Base-by-base conservation (phyloP, 495 filamentous ascomycete species). In the Sphaerosporella brunnea region DNA sequence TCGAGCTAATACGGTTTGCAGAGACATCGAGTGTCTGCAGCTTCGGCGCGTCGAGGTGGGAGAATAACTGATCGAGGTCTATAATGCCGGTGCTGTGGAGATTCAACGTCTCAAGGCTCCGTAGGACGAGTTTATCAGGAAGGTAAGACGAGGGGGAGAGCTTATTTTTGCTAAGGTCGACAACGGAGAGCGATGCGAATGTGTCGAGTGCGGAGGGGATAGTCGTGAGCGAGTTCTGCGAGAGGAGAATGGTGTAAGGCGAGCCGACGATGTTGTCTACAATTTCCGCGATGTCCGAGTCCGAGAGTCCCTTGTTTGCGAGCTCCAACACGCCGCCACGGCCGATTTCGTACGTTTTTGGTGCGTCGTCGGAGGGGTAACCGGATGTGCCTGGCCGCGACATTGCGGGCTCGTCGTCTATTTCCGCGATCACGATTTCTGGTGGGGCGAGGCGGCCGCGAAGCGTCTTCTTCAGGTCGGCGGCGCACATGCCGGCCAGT, bases 351-450 rank as follows among this genome's bases (percentile, higher is more conserved):
- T 52, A 13, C 5, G 45, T 42, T 19, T 44, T 48, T 38, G 48
- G 49, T 10, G 21, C 69, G 82, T 85, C 61, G 84, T 83, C 51
- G 76, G 93, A 47, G 80, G 82, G 35, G 79, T 85, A 60, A 87
- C 90, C 71, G 80, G 81, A 55, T n/a, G n/a, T n/a, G n/a, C n/a
- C n/a, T n/a, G n/a, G n/a, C 79, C 92, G 66, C 80, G 86, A 55
- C 83, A 90, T 74, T 73, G 51, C 48, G 2, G 68, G 63, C 68
- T 73, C 23, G 66, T 95, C 47, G 65, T 96, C 61, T 80, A 84
- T 51, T 88, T 93, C 69, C 79, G 85, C 64, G 83, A 92, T 65
- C 81, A 96, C 68, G 37, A 59, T 59, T 46, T 59, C 56, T 18
- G 66, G 51, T 2, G 82, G 79, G 46, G 79, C 74, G 36, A 90